Percentiles rank a stretch among this genome's conserved stretches.
Conservation (phyloP, 805 yeast species). For the Suhomyces prunicola region DNA sequence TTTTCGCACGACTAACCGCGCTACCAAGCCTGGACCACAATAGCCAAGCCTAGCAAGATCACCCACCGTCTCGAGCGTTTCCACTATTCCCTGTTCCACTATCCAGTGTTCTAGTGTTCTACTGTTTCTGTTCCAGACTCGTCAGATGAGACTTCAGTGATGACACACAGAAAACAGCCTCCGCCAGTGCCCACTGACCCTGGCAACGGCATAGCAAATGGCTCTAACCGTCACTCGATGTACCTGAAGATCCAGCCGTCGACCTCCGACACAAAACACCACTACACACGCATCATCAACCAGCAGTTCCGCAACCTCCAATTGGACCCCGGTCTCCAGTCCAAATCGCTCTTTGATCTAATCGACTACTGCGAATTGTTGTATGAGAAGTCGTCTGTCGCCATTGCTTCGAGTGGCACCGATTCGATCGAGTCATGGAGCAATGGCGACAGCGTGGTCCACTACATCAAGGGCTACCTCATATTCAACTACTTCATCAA, state of each 20-base stretch:
- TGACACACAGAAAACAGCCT: constrained; percentile 1
- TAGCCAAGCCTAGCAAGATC: no score
- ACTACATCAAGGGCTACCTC: constrained; percentile 36
- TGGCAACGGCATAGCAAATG: neutral
- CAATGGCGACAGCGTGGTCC: constrained; percentile 2
- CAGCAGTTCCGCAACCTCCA: constrained; percentile 38
- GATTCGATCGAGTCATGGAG: neutral
- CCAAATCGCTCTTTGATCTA: constrained; percentile 38
- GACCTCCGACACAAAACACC: constrained; percentile 8
- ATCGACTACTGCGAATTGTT: constrained; percentile 39
- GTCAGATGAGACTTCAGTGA: neutral
- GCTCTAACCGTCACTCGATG: neutral
- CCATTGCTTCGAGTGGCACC: neutral
- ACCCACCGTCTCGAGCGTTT: no score
- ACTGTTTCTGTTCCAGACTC: no score
- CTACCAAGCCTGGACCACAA: no score
- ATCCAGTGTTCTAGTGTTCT: no score
- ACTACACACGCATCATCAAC: constrained; percentile 25
- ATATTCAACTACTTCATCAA: constrained; percentile 43
- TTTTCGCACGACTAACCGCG: no score
- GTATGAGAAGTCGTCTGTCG: constrained; percentile 29
- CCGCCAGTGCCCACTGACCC: neutral
- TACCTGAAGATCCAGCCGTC: neutral
- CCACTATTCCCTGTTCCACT: no score
- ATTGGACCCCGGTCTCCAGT: constrained; percentile 24